Conservation (phyloP, 2,329 filamentous ascomycete genomes). For the Penicillium griseofulvum region DNA sequence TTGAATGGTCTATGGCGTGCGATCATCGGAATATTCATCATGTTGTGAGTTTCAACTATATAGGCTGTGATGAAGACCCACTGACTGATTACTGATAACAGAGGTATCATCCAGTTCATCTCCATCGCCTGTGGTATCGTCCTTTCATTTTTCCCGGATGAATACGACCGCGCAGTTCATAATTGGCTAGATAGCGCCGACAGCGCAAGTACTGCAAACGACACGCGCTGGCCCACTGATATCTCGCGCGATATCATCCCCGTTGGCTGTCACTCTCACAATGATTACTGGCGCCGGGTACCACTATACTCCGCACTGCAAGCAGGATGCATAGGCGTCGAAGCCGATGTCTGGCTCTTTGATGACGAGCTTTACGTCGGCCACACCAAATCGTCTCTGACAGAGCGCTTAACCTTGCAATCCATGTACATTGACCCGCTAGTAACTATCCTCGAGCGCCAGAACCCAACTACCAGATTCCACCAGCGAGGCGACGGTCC, state of each 20-base stretch:
- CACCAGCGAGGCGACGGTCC: constrained; percentile 27
- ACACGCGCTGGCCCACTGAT: constrained; percentile 47
- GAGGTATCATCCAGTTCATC: constrained; percentile 44
- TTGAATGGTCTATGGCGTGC: constrained; percentile 19
- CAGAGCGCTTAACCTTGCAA: constrained; percentile 47
- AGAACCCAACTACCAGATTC: constrained; percentile 47
- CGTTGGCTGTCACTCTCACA: constrained; percentile 56
- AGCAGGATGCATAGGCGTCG: constrained; percentile 55
- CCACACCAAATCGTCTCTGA: constrained; percentile 50
- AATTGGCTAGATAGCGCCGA: constrained; percentile 42
- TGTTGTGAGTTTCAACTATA: constrained; percentile 31
- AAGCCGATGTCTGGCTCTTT: constrained; percentile 59
- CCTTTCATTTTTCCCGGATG: constrained; percentile 43
- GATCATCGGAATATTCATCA: constrained; percentile 28
- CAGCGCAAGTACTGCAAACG: constrained; percentile 38
- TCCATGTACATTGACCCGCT: constrained; percentile 56
- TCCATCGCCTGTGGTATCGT: constrained; percentile 38
- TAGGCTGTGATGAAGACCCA: background rate
- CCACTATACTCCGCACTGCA: constrained; percentile 56
- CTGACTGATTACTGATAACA: constrained; percentile 16
- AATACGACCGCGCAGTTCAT: constrained; percentile 38
- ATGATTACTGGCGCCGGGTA: constrained; percentile 58
- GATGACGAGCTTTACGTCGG: constrained; percentile 55
- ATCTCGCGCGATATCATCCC: constrained; percentile 51
- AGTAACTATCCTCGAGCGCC: constrained; percentile 48